phyloP scores from a whole-genome alignment of 2,329 filamentous ascomycete genomes.

The Furcasterigmium sp. region DNA sequence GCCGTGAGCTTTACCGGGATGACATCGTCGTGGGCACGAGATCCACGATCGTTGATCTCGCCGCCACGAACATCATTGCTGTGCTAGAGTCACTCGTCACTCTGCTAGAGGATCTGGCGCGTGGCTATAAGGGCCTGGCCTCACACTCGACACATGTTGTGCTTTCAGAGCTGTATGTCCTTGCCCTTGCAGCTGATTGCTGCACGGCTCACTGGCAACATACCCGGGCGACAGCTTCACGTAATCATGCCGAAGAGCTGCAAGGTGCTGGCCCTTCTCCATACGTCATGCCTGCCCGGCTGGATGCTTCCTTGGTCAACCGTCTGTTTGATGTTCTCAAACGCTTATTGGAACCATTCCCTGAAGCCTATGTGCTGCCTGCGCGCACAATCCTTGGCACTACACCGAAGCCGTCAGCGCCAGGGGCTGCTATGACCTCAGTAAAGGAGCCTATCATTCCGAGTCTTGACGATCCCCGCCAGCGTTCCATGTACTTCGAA shows the following conservation, averaged over 20 bases:
- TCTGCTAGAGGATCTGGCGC: conserved; percentile 53
- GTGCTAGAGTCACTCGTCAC: conserved; percentile 53
- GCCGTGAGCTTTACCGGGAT: conserved; percentile 53
- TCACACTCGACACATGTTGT: conserved; percentile 55
- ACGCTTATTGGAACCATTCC: conserved; percentile 51
- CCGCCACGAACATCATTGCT: conserved; percentile 43
- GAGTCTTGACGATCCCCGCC: conserved; percentile 2
- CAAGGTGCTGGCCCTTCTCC: conserved; percentile 13
- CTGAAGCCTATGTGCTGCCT: conserved; percentile 51
- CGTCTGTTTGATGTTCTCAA: conserved; percentile 53
- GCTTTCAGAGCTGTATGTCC: conserved; percentile 59
- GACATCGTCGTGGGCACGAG: conserved; percentile 57
- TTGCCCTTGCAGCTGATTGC: conserved; percentile 60
- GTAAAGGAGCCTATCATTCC: conserved; percentile 13
- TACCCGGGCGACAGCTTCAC: conserved; percentile 22
- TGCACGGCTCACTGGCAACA: conserved; percentile 56
- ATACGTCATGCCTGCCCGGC: conserved; percentile 24
- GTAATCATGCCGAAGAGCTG: conserved; percentile 5
- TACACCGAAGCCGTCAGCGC: conserved; percentile 25
- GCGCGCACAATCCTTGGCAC: conserved; percentile 54
- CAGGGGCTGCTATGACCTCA: conserved; percentile 19
- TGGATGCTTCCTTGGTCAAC: conserved; percentile 46
- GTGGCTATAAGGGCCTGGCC: conserved; percentile 45
- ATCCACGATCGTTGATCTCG: conserved; percentile 56
- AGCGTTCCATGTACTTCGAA: conserved; percentile 43